A percentile compares a stretch with the other conserved stretches of the same genome.
Evolutionary conservation across 495 filamentous ascomycete species (phyloP).

Genomic region (Trichocladium antarcticum): DNA sequence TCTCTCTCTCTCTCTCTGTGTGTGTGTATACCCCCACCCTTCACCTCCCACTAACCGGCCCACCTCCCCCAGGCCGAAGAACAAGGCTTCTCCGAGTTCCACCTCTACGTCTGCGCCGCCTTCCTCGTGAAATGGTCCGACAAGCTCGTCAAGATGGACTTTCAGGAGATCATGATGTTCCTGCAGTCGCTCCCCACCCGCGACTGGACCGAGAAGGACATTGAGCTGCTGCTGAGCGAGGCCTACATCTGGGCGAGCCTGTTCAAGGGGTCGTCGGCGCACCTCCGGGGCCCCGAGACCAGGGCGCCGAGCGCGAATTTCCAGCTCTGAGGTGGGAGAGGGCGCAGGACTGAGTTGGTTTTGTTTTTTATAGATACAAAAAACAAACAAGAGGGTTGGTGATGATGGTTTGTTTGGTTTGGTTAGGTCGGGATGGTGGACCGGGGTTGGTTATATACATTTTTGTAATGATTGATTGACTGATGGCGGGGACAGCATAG

Average conservation of each 20-base stretch:
- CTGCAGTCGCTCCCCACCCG: constrained; percentile 89
- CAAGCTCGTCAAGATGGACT: constrained; percentile 93
- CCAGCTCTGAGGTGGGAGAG: constrained; percentile 25
- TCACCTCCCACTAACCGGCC: constrained; percentile 1
- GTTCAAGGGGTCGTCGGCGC: constrained; percentile 78
- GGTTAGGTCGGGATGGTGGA: too few relatives aligned
- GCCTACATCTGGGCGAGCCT: constrained; percentile 93
- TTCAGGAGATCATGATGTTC: constrained; percentile 98
- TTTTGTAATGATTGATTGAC: too few relatives aligned
- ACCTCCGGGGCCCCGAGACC: constrained; percentile 48
- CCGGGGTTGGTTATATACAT: too few relatives aligned
- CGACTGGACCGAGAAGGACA: constrained; percentile 94
- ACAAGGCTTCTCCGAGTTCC: constrained; percentile 94
- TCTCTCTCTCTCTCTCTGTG: too few relatives aligned
- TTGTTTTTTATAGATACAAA: too few relatives aligned
- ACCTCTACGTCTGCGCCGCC: constrained; percentile 94
- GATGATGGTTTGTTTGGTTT: too few relatives aligned
- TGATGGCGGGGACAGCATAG: too few relatives aligned
- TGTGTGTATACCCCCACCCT: too few relatives aligned
- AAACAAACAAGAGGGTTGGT: too few relatives aligned
- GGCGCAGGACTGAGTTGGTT: neutral
- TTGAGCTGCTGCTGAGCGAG: constrained; percentile 89
- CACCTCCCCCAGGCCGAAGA: constrained; percentile 65
- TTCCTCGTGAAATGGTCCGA: constrained; percentile 99
- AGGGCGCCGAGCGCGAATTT: constrained; percentile 28